Evolutionary conservation across 2,329 filamentous ascomycete species (phyloP).

Genomic region (Alternaria burnsii): DNA sequence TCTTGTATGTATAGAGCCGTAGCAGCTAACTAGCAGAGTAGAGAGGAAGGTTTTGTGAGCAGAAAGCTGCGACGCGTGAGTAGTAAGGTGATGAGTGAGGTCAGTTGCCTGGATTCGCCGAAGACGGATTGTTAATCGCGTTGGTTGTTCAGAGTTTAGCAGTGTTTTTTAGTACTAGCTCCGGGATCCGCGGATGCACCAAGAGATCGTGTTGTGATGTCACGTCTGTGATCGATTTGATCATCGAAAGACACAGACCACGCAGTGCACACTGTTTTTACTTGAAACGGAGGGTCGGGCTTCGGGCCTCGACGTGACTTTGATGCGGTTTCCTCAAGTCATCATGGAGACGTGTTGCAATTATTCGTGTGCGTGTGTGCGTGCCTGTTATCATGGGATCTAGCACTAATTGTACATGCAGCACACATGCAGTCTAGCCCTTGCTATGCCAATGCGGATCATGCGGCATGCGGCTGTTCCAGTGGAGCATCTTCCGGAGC

Average conservation of each 20-base stretch:
- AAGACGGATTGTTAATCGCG: conserved; percentile 2
- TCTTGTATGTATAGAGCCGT: not conserved
- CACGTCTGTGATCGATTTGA: not conserved
- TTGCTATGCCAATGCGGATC: conserved; percentile 9
- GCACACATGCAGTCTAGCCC: not conserved
- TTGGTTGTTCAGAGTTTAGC: not conserved
- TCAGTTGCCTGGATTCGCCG: conserved; percentile 2
- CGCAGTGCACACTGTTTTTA: not conserved
- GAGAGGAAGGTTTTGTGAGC: not conserved
- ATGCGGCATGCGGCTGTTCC: conserved; percentile 13
- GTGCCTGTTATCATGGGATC: not conserved
- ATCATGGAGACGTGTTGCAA: not conserved
- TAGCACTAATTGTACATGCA: not conserved
- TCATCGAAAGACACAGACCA: not conserved
- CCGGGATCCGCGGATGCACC: conserved; percentile 16
- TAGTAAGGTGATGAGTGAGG: not conserved
- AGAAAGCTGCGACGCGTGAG: not conserved
- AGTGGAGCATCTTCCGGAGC: conserved; percentile 9
- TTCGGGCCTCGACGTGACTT: not conserved
- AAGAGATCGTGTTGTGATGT: conserved; percentile 7
- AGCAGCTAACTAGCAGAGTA: not conserved
- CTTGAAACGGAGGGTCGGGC: not conserved
- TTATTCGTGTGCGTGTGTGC: not conserved
- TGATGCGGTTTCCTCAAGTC: not conserved
- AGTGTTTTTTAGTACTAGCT: conserved; percentile 8